Conservation (phyloP, 768 basidiomycete genomes). For the Brasilioporus rufonigricans region DNA sequence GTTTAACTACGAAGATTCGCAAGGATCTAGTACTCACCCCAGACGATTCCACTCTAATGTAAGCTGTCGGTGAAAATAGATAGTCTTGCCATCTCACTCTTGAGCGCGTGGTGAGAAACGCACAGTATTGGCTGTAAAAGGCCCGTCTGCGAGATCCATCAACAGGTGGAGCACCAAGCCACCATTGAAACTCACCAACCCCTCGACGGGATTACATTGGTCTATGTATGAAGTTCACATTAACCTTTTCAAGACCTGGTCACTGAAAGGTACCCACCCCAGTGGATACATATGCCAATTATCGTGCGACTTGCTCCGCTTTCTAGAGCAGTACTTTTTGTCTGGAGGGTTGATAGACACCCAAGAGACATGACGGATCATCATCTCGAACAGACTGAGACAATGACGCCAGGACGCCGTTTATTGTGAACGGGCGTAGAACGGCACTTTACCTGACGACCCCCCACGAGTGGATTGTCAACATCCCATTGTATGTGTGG, state of each 20-base stretch:
- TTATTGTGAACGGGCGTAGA: too few species aligned
- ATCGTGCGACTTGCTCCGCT: conserved; percentile 61
- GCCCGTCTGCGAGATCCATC: conserved; percentile 35
- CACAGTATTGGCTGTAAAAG: conserved; percentile 45
- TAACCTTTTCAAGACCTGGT: background rate
- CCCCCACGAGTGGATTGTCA: too few species aligned
- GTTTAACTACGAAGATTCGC: background rate
- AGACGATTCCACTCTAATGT: conserved; percentile 57
- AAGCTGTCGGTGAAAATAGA: conserved; percentile 36
- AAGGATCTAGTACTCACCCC: conserved; percentile 26
- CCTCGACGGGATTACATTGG: conserved; percentile 36
- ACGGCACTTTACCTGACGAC: too few species aligned
- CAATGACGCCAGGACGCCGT: too few species aligned
- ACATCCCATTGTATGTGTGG: too few species aligned
- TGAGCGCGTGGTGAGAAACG: conserved; percentile 9
- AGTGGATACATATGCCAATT: conserved; percentile 60
- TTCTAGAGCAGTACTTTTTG: conserved; percentile 52
- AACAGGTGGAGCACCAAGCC: background rate
- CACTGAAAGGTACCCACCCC: conserved; percentile 38
- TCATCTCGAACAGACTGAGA: conserved; percentile 70
- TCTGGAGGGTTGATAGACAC: conserved; percentile 67
- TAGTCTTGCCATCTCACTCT: background rate
- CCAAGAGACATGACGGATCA: conserved; percentile 70
- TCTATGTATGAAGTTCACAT: conserved; percentile 19
- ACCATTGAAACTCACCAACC: conserved; percentile 9